A percentile compares a stretch with the other conserved stretches of the same genome.
Evolutionary conservation across 768 basidiomycete species (phyloP).

Genomic region (Xerocomellus dryophilus): DNA sequence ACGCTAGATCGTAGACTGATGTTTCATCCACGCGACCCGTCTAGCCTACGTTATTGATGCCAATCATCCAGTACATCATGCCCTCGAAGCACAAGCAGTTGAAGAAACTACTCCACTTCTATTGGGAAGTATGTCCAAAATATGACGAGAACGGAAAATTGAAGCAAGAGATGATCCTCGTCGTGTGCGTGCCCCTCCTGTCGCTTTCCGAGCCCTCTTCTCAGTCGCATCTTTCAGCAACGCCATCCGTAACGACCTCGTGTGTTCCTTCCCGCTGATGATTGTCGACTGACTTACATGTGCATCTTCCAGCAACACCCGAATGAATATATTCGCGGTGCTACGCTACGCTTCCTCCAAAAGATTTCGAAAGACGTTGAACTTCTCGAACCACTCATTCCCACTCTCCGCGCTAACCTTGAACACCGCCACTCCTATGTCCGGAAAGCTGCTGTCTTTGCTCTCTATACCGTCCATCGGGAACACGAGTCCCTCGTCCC

Average conservation of each 20-base stretch:
- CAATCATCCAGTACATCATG: constrained; percentile 96
- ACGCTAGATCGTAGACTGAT: not conserved
- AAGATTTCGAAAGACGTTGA: constrained; percentile 93
- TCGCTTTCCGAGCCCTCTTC: constrained; percentile 4
- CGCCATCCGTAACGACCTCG: constrained; percentile 95
- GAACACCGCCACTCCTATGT: constrained; percentile 98
- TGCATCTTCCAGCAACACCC: constrained; percentile 81
- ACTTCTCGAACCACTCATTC: constrained; percentile 92
- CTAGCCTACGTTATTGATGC: constrained; percentile 93
- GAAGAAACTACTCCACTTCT: constrained; percentile 95
- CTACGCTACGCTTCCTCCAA: constrained; percentile 93
- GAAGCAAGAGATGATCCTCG: constrained; percentile 99
- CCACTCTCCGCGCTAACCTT: constrained; percentile 88
- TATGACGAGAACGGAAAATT: constrained; percentile 95
- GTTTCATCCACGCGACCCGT: not conserved
- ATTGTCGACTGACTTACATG: not conserved
- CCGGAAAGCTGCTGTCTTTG: constrained; percentile 97
- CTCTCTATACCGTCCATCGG: constrained; percentile 91
- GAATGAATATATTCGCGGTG: constrained; percentile 98
- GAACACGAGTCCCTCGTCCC: constrained; percentile 93
- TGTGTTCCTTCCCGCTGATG: constrained; percentile 37
- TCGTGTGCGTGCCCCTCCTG: constrained; percentile 65
- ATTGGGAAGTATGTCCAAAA: constrained; percentile 98
- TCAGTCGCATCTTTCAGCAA: constrained; percentile 52
- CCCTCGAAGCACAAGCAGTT: constrained; percentile 93